A percentile compares a stretch with the other conserved stretches of the same genome.
phyloP scores from a whole-genome alignment of 148 eudicot species.

The Rhododendron williamsianum region DNA sequence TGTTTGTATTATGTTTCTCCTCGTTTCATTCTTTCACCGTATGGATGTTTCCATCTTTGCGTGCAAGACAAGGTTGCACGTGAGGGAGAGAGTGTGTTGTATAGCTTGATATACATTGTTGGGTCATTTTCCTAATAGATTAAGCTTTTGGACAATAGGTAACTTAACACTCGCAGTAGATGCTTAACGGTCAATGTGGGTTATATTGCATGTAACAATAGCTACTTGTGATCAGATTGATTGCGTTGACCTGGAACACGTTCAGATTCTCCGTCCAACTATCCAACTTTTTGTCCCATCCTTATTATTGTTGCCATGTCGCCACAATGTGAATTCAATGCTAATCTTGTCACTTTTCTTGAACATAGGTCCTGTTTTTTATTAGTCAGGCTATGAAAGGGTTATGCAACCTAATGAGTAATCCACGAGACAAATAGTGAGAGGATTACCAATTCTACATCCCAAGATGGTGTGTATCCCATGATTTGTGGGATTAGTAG shows the following conservation, averaged over 20 bases:
- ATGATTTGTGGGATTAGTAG: background rate
- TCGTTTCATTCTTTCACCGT: background rate
- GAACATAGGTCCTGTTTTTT: background rate
- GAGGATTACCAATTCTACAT: background rate
- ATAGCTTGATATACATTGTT: background rate
- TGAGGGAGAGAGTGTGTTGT: background rate
- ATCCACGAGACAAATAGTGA: background rate
- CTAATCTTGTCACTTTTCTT: background rate
- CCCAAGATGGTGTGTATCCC: background rate
- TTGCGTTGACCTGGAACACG: background rate
- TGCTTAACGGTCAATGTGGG: background rate
- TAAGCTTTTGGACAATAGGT: background rate
- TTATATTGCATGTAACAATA: background rate
- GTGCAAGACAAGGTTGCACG: background rate
- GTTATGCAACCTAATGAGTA: background rate
- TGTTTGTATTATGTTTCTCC: background rate
- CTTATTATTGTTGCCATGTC: background rate
- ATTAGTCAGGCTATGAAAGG: background rate
- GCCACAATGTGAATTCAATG: background rate
- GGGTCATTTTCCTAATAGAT: background rate
- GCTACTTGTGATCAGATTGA: background rate
- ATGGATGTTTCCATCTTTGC: background rate
- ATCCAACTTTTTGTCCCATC: background rate
- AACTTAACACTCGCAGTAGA: background rate
- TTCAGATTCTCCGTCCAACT: background rate